These are phyloP conservation scores for Pseudocohnilembus persalinus DNA, from an alignment of 169 alveolate species.

Conservation along the genomic window DNA sequence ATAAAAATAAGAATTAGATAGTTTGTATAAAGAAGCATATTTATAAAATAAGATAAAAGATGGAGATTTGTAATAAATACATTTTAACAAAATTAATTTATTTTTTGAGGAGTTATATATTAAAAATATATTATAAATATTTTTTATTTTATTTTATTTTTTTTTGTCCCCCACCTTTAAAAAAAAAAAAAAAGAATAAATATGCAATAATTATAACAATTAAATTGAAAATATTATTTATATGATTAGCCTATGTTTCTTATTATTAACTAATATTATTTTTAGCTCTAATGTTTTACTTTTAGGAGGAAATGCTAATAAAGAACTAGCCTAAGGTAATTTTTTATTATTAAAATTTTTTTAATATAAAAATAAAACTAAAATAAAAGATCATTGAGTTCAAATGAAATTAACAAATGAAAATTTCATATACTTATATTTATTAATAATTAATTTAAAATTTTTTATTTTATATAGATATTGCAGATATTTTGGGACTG, in stretches of 20 bases:
- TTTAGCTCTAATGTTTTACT: conserved; percentile 16
- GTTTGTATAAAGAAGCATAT: background rate
- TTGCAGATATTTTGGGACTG: conserved; percentile 63
- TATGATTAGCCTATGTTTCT: background rate
- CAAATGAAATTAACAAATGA: background rate
- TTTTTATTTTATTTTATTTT: no score
- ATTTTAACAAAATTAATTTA: no score
- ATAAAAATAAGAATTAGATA: background rate
- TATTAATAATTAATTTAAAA: background rate
- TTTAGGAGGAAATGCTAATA: conserved; percentile 38
- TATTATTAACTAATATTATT: background rate
- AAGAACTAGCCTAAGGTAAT: conserved; percentile 36
- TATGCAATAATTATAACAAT: no score
- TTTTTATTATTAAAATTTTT: no score
- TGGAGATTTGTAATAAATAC: no score
- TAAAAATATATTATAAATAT: no score
- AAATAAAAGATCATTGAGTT: no score
- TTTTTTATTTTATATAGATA: conserved; percentile 14
- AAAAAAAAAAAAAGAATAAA: no score
- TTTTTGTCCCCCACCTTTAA: background rate
- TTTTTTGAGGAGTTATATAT: background rate
- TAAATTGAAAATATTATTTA: no score
- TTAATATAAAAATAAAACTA: no score
- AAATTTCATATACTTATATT: no score
- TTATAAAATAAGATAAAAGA: no score